Evolutionary conservation across 805 yeast genomes (phyloP), one percentile per base, ranked within the genome.

Genomic region (Hagleromyces aurorensis): DNA sequence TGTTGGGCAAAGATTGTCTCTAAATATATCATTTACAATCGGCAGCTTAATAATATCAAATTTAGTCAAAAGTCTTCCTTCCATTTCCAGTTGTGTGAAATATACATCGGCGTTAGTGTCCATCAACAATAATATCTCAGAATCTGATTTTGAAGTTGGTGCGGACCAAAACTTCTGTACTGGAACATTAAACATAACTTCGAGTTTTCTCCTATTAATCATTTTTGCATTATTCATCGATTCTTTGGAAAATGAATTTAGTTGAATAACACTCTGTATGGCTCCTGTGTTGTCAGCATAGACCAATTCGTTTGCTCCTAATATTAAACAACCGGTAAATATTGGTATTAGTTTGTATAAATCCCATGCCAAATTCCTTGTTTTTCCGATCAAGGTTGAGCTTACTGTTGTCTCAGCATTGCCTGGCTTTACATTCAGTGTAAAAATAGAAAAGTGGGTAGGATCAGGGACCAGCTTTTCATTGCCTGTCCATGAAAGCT

Each of bases 301-400:
- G 7, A 84, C 59, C 6, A 87, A 42, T 44, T 79, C 82, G 50
- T 87, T 86, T 19, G 79, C 68, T 1, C 96, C 96, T 3, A 83
- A 31, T 4, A 72, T 43, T 5, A 86, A 55, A 25, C 75, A 61
- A 1, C 96, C 96, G 3, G 64, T 62, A 2, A 71, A 65, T 19
- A 85, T 59, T 0, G 95, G 78, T 7, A 79, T 55, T 7, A 86
- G 55, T 10, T 66, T 58, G 41, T 74, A 78, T 2, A 79, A 50
- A 50, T 84, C 96, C 56, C 73, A 83, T 0, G 96, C 94, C 16
- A 89, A 59, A 21, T 67, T 67, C 10, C 70, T 66, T 5, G 81
- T 61, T 28, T 73, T 75, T 36, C 78, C 65, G 21, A 87, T 81
- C 0, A 81, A 64, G 0, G 89, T 78, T 0, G 89, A 73, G 3